Conservation (phyloP, 148 eudicot genomes). For the Polygonum maritimum region DNA sequence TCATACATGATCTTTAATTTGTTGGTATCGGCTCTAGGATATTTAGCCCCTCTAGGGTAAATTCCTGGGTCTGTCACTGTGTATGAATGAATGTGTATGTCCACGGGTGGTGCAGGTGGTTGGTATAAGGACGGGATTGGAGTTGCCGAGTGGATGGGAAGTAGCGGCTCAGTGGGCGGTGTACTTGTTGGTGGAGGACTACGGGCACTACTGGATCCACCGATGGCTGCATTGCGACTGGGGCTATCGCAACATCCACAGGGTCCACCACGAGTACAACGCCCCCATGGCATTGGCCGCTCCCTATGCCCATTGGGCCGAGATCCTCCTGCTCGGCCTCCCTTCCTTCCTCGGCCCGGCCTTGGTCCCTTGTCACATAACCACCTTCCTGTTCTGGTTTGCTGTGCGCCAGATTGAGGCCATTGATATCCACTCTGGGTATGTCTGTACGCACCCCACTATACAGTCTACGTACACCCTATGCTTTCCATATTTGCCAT, state of each 20-base stretch:
- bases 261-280: conserved; percentile 83
- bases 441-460: neutral
- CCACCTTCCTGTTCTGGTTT: conserved; percentile 86
- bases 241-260: conserved; percentile 86
- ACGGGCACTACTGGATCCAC: conserved; percentile 83
- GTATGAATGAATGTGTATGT: no score
- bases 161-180: conserved; percentile 49
- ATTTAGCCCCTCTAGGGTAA: no score
- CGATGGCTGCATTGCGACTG: conserved; percentile 65
- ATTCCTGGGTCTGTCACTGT: no score
- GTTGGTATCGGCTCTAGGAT: no score
- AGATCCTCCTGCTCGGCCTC: conserved; percentile 75
- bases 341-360: conserved; percentile 89
- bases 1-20: no score
- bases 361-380: conserved; percentile 69
- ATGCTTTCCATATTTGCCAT: no score
- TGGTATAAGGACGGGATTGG: conserved; percentile 69
- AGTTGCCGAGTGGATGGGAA: conserved; percentile 70
- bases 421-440: conserved; percentile 95
- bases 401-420: conserved; percentile 89
- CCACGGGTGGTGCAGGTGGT: conserved; percentile 33
- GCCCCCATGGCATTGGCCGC: conserved; percentile 81
- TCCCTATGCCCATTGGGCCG: conserved; percentile 89
- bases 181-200: conserved; percentile 72
- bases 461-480: no score